phyloP scores from a whole-genome alignment of 441 rosid species.

The Eugenia klotzschiana region DNA sequence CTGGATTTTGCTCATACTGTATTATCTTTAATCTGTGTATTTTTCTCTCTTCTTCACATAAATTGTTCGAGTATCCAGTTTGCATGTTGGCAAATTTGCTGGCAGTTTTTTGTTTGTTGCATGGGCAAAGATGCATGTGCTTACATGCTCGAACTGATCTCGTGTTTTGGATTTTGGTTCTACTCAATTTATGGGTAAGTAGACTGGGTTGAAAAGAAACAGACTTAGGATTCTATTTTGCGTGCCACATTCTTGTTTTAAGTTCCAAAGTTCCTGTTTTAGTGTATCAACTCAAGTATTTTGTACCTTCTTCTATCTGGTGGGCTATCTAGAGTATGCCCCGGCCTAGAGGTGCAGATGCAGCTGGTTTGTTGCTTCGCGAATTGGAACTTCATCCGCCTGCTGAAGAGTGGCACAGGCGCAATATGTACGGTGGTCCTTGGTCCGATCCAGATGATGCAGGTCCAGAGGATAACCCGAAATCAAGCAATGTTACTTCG shows the following conservation, averaged over 20 bases:
- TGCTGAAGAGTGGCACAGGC: constrained; percentile 96
- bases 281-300: not conserved
- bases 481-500: constrained; percentile 24
- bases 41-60: not conserved
- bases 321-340: constrained; percentile 75
- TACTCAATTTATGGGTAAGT: not conserved
- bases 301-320: not conserved
- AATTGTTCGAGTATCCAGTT: not conserved
- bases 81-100: not conserved
- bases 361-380: constrained; percentile 91
- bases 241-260: not conserved
- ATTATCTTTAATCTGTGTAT: not conserved
- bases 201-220: not conserved
- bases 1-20: not conserved
- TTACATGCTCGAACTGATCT: not conserved
- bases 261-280: not conserved
- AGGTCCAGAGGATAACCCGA: constrained; percentile 32
- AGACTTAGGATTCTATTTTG: not conserved
- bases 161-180: not conserved
- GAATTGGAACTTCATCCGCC: constrained; percentile 97
- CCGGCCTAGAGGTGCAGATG: constrained; percentile 98
- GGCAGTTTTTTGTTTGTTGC: not conserved
- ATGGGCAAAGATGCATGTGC: not conserved
- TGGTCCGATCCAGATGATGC: constrained; percentile 82
- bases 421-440: constrained; percentile 95